Percentiles rank a stretch among this genome's conserved stretches.
Evolutionary conservation across 192 early-diverging fungal species (phyloP).

Genomic region (Phycomyces nitens): DNA sequence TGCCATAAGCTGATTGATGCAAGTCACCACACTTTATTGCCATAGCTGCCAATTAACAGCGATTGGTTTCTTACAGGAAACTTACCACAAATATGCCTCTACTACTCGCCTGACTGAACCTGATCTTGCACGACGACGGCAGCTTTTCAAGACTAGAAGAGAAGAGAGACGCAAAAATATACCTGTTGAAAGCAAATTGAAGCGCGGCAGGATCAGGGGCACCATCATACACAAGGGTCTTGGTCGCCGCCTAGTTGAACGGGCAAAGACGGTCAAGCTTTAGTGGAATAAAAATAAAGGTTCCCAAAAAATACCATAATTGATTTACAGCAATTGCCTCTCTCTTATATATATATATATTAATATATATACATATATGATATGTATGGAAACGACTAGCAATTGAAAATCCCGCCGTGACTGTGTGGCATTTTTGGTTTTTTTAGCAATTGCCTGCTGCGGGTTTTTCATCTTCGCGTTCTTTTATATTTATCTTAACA

Average conservation of each 20-base stretch:
- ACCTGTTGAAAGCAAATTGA: slow-evolving; percentile 11
- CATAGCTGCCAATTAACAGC: not conserved
- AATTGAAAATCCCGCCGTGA: no score
- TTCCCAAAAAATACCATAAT: no score
- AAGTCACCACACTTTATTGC: slow-evolving; percentile 1
- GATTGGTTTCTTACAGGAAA: slow-evolving; percentile 12
- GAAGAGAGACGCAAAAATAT: slow-evolving; percentile 28
- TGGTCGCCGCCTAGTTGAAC: slow-evolving; percentile 22
- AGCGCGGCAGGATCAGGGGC: slow-evolving; percentile 12
- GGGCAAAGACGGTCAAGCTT: slow-evolving; percentile 26
- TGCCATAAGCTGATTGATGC: slow-evolving; percentile 62
- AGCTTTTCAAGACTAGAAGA: slow-evolving; percentile 30
- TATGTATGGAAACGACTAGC: no score
- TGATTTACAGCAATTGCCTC: no score
- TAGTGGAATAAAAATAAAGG: not conserved
- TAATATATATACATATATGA: no score
- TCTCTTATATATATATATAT: no score
- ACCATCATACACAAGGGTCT: slow-evolving; percentile 20
- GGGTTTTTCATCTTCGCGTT: not conserved
- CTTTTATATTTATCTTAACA: slow-evolving; percentile 13
- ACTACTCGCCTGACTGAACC: slow-evolving; percentile 24
- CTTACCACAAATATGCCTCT: slow-evolving; percentile 25
- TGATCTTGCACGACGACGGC: slow-evolving; percentile 32
- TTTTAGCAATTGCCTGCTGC: no score
- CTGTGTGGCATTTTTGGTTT: no score